A percentile compares a stretch with the other conserved stretches of the same genome.
These are phyloP conservation scores for Cylindrotheca closterium DNA, from an alignment of 108 stramenopile genomes.

Conservation along the genomic window DNA sequence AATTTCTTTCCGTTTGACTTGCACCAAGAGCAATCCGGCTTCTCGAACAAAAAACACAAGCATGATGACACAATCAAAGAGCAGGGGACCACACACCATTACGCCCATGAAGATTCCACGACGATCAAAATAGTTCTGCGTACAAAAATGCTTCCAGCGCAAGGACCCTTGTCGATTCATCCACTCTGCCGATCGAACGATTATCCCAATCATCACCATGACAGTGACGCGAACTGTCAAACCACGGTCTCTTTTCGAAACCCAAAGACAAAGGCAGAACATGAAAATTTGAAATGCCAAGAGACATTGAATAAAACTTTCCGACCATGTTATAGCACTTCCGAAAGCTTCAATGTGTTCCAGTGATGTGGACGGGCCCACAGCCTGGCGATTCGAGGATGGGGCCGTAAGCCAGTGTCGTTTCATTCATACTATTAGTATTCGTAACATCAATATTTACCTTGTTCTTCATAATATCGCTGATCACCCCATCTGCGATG, in stretches of 20 bases:
- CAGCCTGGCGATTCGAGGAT: conserved; percentile 11
- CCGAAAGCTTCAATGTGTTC: conserved; percentile 80
- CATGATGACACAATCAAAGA: conserved; percentile 74
- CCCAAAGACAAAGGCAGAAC: conserved; percentile 41
- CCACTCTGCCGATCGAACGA: conserved; percentile 72
- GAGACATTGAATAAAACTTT: conserved; percentile 67
- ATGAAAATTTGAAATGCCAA: conserved; percentile 71
- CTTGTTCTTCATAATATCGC: conserved; percentile 71
- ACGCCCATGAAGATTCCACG: conserved; percentile 83
- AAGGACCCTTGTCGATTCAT: conserved; percentile 52
- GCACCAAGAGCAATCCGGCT: conserved; percentile 65
- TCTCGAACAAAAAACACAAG: conserved; percentile 68
- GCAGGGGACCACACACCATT: conserved; percentile 77
- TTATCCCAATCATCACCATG: conserved; percentile 59
- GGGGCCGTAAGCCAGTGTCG: background rate
- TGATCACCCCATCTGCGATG: conserved; percentile 75
- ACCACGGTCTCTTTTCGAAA: conserved; percentile 34
- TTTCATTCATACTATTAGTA: conserved; percentile 2
- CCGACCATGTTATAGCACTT: conserved; percentile 80
- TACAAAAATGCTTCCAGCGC: conserved; percentile 75
- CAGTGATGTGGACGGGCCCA: conserved; percentile 51
- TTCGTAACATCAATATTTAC: conserved; percentile 21
- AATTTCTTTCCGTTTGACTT: conserved; percentile 65
- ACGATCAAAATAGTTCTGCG: conserved; percentile 91
- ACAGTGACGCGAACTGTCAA: conserved; percentile 47